phyloP scores from a whole-genome alignment of 306 rosid species.

The Arachis hypogaea region DNA sequence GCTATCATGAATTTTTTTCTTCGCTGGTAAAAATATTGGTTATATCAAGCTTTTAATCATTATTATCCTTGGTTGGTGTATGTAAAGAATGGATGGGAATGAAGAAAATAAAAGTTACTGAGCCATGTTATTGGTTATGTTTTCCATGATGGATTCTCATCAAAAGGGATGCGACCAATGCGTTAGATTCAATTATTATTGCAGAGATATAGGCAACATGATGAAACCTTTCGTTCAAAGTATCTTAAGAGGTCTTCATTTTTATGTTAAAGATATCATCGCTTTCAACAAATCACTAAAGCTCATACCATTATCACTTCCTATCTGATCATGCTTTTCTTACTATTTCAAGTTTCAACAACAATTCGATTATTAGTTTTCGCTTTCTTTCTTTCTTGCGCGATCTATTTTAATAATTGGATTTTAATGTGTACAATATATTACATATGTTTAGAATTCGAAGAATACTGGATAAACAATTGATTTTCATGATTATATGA shows the following conservation, averaged over 20 bases:
- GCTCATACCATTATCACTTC: neutral
- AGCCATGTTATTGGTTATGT: conserved; percentile 13
- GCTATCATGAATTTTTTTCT: no score
- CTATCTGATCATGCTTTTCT: neutral
- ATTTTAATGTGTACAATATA: no score
- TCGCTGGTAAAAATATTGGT: no score
- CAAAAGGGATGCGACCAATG: neutral
- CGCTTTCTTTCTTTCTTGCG: no score
- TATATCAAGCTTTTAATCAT: no score
- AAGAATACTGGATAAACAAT: no score
- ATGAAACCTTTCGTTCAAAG: conserved; percentile 29
- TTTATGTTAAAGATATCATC: conserved; percentile 15
- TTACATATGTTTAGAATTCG: no score
- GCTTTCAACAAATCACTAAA: conserved; percentile 15
- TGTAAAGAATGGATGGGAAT: neutral
- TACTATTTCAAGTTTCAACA: conserved; percentile 11
- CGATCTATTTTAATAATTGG: no score
- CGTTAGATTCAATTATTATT: conserved; percentile 26
- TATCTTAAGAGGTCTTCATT: conserved; percentile 8
- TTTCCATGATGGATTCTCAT: conserved; percentile 22
- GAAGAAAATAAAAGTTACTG: neutral
- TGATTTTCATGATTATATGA: no score
- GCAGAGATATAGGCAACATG: conserved; percentile 4
- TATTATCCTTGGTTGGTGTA: neutral
- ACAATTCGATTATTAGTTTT: no score